phyloP scores from a whole-genome alignment of 148 eudicot genomes.

The Spergularia marina region DNA sequence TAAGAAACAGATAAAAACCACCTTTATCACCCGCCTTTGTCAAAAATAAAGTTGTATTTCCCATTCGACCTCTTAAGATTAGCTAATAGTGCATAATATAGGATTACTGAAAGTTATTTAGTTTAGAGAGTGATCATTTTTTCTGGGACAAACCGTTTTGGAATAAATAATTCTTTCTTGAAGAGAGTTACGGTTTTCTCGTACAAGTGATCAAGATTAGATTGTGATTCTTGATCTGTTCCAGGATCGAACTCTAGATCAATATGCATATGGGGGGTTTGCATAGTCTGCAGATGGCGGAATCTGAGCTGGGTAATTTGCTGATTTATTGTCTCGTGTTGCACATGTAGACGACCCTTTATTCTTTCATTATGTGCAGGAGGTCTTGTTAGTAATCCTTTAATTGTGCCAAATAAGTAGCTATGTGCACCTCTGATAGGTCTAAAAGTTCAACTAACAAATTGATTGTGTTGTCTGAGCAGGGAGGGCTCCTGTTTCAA shows the following conservation, averaged over 20 bases:
- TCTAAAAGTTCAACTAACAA: neutral
- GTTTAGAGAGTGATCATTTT: neutral
- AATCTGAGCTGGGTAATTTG: neutral
- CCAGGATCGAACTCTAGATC: no score
- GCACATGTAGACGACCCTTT: neutral
- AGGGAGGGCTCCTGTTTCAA: constrained; percentile 23
- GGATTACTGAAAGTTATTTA: neutral
- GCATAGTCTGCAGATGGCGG: no score
- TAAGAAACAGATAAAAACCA: neutral
- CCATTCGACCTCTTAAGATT: neutral
- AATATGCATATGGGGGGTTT: no score
- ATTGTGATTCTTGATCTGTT: no score
- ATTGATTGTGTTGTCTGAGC: constrained; percentile 4
- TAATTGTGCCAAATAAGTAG: neutral
- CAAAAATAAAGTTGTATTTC: neutral
- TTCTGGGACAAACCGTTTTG: no score
- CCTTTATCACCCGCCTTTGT: neutral
- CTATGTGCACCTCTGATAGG: neutral
- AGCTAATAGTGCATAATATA: neutral
- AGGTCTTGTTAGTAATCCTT: neutral
- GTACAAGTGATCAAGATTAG: no score
- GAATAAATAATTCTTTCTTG: no score
- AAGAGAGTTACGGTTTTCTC: no score
- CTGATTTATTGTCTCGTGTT: neutral
- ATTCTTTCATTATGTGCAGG: neutral